A percentile compares a stretch with the other conserved stretches of the same genome.
Conservation (phyloP, 192 early-diverging fungal genomes). For the Coemansia erecta region DNA sequence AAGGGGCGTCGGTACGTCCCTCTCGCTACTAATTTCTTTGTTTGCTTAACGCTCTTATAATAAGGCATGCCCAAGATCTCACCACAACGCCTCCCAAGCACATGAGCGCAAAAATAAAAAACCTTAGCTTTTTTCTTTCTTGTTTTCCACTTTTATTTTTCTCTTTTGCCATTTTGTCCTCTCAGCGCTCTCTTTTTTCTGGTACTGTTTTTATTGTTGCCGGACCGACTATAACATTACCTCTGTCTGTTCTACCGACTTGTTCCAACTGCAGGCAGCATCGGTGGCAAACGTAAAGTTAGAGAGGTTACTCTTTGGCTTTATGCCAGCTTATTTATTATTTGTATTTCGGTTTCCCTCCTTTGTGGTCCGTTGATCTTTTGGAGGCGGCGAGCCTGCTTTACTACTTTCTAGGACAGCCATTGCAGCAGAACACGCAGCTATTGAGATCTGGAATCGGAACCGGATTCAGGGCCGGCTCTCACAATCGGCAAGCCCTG, state of each 20-base stretch:
- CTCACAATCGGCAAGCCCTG: background rate
- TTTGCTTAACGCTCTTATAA: background rate
- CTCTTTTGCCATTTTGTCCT: conserved; percentile 6
- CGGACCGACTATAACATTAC: too few species aligned
- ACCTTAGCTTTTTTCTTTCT: conserved; percentile 1
- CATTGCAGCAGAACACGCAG: background rate
- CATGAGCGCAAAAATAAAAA: conserved; percentile 6
- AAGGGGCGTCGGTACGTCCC: background rate
- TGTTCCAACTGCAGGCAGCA: too few species aligned
- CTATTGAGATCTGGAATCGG: background rate
- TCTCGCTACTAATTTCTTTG: background rate
- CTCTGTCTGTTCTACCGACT: too few species aligned
- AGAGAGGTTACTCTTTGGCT: conserved; percentile 4
- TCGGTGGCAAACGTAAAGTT: too few species aligned
- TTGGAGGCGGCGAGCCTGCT: too few species aligned
- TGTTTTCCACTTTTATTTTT: background rate
- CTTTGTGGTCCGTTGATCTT: too few species aligned
- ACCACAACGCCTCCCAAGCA: conserved; percentile 8
- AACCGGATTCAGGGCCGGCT: background rate
- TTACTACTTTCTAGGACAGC: too few species aligned
- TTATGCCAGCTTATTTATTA: conserved; percentile 3
- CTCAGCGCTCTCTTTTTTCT: background rate
- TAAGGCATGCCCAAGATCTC: background rate
- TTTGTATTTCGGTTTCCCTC: background rate
- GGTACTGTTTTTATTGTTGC: background rate